Base-by-base conservation (phyloP, 2,329 filamentous ascomycete species). In the Neonectria ditissima region DNA sequence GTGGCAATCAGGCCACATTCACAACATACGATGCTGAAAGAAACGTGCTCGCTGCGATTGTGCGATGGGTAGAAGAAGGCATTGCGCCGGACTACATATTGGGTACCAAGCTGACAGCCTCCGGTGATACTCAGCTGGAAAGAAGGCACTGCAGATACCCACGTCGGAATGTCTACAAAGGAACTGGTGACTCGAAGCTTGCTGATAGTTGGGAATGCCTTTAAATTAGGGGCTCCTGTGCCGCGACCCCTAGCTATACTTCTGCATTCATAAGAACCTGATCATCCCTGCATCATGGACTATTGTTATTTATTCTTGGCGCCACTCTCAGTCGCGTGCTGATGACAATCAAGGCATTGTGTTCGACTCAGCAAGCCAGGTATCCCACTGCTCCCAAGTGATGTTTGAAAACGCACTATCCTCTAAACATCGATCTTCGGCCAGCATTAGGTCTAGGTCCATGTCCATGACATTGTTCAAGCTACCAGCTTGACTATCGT, bases 41-140 rank as follows among this genome's bases (percentile, higher is more conserved):
- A 22, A 86, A 86, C 22, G 76, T 85, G 0, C 70, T 86, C 5
- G 78, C 81, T 56, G 80, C 82, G 0, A 73, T 86, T 3, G 82
- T 86, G 0, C 74, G 80, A 20, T 85, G 83, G 83, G 83, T 85
- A 0, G 84, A 82, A 68, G 65, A 75, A 9, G 79, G 75, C 0
- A 41, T 74, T 11, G 80, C 80, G 0, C 83, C 84, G 0, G 80
- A 82, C 26, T 74, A 74, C 3, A 55, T 80, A 4, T 66, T 71
- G n/a, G 79, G 0, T 78, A 76, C n/a, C 80, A 74, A 34, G 68
- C 72, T 3, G 67, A 75, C 5, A 73, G 74, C 6, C 16, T 13
- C 52, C 3, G 18, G 58, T 4, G 62, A 59, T 2, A 70, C 74
- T 14, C 52, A 77, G 6, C 67, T 76, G 43, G 65, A 72, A 59